A percentile compares a stretch with the other conserved stretches of the same genome.
Conservation (phyloP, 1,284 basidiomycete species). For the Cutaneotrichosporon sp. region DNA sequence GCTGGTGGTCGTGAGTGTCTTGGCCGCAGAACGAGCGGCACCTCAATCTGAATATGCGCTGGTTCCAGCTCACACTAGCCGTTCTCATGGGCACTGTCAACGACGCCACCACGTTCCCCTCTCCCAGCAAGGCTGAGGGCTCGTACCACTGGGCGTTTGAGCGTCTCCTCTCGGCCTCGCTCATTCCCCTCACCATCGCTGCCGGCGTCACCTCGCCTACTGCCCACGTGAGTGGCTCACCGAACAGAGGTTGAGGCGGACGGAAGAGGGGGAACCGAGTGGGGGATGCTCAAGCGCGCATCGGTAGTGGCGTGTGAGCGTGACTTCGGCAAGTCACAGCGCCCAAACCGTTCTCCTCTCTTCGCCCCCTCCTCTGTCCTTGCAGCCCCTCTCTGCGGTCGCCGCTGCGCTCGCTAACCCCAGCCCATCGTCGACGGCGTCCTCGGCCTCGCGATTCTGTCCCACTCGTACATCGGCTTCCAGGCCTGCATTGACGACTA, state of each 20-base stretch:
- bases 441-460: slow-evolving; percentile 78
- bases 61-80: slow-evolving; percentile 58
- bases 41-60: not conserved
- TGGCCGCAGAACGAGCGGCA: not conserved
- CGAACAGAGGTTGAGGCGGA: not conserved
- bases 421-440: slow-evolving; percentile 82
- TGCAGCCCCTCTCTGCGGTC: not conserved
- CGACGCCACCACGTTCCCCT: slow-evolving; percentile 86
- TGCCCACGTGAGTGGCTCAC: slow-evolving; percentile 57
- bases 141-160: slow-evolving; percentile 99
- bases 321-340: too few species aligned
- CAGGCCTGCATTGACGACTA: slow-evolving; percentile 80
- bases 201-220: slow-evolving; percentile 71
- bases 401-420: slow-evolving; percentile 4
- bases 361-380: too few species aligned
- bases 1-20: slow-evolving; percentile 34
- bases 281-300: not conserved
- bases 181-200: slow-evolving; percentile 83
- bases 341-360: too few species aligned
- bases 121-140: slow-evolving; percentile 76
- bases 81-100: slow-evolving; percentile 93
- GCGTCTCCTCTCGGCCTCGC: slow-evolving; percentile 78
- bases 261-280: not conserved
- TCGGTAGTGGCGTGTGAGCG: not conserved
- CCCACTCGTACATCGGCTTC: slow-evolving; percentile 90